Evolutionary conservation across 2,329 filamentous ascomycete species (phyloP).

Genomic region (Elsinoe batatas): DNA sequence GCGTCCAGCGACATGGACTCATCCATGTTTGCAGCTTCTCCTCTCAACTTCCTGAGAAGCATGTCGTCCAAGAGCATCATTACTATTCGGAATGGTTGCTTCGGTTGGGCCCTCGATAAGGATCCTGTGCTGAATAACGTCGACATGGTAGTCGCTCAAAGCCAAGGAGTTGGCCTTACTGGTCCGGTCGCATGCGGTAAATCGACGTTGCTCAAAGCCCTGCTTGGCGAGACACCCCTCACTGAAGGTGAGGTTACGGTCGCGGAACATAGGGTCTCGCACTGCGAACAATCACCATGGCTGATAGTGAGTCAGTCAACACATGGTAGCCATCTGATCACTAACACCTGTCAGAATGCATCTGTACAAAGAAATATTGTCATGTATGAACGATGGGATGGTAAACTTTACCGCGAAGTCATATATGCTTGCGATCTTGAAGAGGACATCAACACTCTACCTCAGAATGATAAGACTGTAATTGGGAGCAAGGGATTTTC

Average conservation of each 20-base stretch:
- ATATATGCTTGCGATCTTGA: conserved; percentile 25
- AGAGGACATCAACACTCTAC: conserved; percentile 31
- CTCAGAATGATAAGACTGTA: conserved; percentile 33
- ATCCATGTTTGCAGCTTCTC: conserved; percentile 17
- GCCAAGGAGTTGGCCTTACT: conserved; percentile 38
- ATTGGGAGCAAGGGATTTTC: conserved; percentile 42
- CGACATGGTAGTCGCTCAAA: conserved; percentile 31
- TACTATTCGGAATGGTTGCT: conserved; percentile 35
- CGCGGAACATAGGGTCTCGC: conserved; percentile 23
- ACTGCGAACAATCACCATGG: conserved; percentile 30
- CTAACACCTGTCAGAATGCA: conserved; percentile 21
- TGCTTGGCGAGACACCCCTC: conserved; percentile 34
- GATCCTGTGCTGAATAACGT: conserved; percentile 33
- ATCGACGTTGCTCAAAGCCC: conserved; percentile 38
- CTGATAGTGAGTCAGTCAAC: conserved; percentile 4
- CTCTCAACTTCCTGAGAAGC: conserved; percentile 2
- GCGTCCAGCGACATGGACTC: not conserved
- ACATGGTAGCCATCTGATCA: too few species aligned
- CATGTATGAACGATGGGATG: conserved; percentile 26
- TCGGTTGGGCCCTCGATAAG: conserved; percentile 38
- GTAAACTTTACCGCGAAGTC: conserved; percentile 28
- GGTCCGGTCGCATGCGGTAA: conserved; percentile 46
- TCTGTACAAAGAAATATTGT: conserved; percentile 29
- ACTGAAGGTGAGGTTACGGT: conserved; percentile 20
- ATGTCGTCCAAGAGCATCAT: conserved; percentile 24